These are phyloP conservation scores for Rhytidhysteron rufulum DNA, from an alignment of 2,329 filamentous ascomycete species.

Conservation along the genomic window DNA sequence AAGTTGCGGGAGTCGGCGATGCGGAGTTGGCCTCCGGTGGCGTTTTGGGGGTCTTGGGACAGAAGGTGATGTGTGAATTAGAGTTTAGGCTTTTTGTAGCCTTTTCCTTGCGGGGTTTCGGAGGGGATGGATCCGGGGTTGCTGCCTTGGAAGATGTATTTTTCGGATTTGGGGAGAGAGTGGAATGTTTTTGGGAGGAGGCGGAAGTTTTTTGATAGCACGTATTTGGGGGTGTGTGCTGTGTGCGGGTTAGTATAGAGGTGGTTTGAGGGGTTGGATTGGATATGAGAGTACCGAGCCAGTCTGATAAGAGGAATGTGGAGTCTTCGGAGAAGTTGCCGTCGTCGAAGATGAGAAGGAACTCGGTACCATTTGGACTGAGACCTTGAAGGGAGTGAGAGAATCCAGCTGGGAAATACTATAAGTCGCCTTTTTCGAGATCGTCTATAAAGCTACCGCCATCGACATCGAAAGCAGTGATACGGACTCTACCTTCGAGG, in stretches of 20 bases:
- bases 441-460: conserved; percentile 76
- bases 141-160: conserved; percentile 74
- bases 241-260: not conserved
- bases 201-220: conserved; percentile 73
- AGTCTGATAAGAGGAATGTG: conserved; percentile 71
- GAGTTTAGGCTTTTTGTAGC: conserved; percentile 63
- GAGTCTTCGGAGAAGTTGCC: conserved; percentile 60
- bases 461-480: conserved; percentile 71
- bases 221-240: conserved; percentile 67
- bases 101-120: conserved; percentile 58
- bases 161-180: conserved; percentile 61
- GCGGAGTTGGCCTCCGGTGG: conserved; percentile 66
- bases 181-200: conserved; percentile 67
- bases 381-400: conserved; percentile 75
- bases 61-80: conserved; percentile 71
- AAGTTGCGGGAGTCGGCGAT: conserved; percentile 76
- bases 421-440: conserved; percentile 70
- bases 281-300: conserved; percentile 42
- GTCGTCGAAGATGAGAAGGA: conserved; percentile 60
- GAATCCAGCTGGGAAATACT: conserved; percentile 76
- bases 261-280: not conserved
- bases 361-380: conserved; percentile 61
- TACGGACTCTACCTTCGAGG: conserved; percentile 64
- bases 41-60: conserved; percentile 62
- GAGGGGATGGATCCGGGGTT: conserved; percentile 61